Evolutionary conservation across 805 yeast genomes (phyloP).

Genomic region (Monosporozyma siamensis): DNA sequence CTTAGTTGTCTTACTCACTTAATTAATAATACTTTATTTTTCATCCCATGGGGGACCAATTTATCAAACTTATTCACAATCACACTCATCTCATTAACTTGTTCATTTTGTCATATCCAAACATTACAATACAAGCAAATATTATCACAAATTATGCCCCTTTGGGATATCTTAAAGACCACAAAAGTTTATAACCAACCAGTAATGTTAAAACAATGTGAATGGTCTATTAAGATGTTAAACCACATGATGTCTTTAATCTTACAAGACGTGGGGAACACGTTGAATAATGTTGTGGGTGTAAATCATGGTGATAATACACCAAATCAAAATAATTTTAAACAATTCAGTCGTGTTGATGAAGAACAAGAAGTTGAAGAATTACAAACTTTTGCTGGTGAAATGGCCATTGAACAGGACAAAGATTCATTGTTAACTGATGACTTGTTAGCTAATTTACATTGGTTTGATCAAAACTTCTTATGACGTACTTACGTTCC

Average conservation of each 20-base stretch:
- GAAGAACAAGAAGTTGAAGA: slow-evolving; percentile 9
- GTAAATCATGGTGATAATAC: slow-evolving; percentile 45
- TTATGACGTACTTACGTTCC: too few relatives aligned
- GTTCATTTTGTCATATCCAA: slow-evolving; percentile 37
- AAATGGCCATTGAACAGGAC: too few relatives aligned
- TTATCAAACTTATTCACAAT: slow-evolving; percentile 38
- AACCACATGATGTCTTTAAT: slow-evolving; percentile 43
- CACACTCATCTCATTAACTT: slow-evolving; percentile 35
- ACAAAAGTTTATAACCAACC: slow-evolving; percentile 27
- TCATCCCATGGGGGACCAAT: slow-evolving; percentile 46
- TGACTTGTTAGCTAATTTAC: slow-evolving; percentile 36
- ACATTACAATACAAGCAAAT: slow-evolving; percentile 5
- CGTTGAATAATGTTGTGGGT: slow-evolving; percentile 35
- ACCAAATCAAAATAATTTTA: slow-evolving; percentile 40
- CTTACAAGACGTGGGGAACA: slow-evolving; percentile 33
- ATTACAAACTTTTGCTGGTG: neutral
- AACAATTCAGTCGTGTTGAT: slow-evolving; percentile 37
- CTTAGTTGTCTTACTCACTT: slow-evolving; percentile 28
- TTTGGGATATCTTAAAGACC: slow-evolving; percentile 23
- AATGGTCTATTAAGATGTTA: slow-evolving; percentile 53
- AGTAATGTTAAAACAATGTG: slow-evolving; percentile 47
- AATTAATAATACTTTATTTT: slow-evolving; percentile 23
- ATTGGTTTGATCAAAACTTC: slow-evolving; percentile 44
- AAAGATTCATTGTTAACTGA: slow-evolving; percentile 15
- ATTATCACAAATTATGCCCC: slow-evolving; percentile 13